Percentiles rank a stretch among this genome's conserved stretches.
Evolutionary conservation across 306 rosid species (phyloP).

Genomic region (Cajanus cajan): DNA sequence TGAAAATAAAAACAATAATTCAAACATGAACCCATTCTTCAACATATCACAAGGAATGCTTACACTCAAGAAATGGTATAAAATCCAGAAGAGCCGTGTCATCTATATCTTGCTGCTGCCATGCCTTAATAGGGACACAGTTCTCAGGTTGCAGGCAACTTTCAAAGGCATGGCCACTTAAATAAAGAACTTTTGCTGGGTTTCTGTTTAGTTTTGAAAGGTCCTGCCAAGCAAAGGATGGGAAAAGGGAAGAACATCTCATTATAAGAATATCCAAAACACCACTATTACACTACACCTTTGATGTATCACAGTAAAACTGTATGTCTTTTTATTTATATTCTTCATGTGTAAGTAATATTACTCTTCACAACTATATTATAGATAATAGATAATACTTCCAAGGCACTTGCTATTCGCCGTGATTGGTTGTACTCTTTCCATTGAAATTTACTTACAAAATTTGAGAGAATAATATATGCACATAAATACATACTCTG

Average conservation of each 20-base stretch:
- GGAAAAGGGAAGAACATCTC: background rate
- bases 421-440: background rate
- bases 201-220: slow-evolving; percentile 89
- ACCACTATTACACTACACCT: background rate
- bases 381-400: background rate
- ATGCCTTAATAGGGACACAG: slow-evolving; percentile 73
- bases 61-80: slow-evolving; percentile 95
- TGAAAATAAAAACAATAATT: slow-evolving; percentile 28
- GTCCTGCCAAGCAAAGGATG: slow-evolving; percentile 59
- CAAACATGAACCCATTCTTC: slow-evolving; percentile 1
- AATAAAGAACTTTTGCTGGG: slow-evolving; percentile 76
- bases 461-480: slow-evolving; percentile 10
- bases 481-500: slow-evolving; percentile 57
- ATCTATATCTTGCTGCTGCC: slow-evolving; percentile 65
- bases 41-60: slow-evolving; percentile 35
- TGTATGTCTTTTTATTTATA: background rate
- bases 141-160: slow-evolving; percentile 87
- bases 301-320: background rate
- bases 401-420: background rate
- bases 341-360: slow-evolving; percentile 6
- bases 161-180: slow-evolving; percentile 91
- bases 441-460: background rate
- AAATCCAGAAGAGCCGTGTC: slow-evolving; percentile 89
- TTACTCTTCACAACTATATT: background rate
- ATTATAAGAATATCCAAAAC: background rate